Evolutionary conservation across 1,139 yeast genomes (phyloP).

Genomic region (Magnusiomyces fungicola): DNA sequence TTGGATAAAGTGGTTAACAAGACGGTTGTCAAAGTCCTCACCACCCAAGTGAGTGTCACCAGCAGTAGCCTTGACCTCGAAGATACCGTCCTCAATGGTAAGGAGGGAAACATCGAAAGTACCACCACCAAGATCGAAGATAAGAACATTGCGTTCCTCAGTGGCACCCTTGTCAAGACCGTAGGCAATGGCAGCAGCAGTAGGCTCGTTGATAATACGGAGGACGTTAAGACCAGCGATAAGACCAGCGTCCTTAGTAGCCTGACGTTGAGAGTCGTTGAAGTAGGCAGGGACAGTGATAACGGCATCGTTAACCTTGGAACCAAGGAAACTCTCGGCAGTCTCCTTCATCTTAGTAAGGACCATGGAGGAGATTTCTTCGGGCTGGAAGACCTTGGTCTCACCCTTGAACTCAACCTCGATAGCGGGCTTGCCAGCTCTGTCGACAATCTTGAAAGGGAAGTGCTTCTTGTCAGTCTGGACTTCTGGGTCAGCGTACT

Average conservation of each 20-base stretch:
- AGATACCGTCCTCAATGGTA: conserved; percentile 97
- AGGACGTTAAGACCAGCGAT: conserved; percentile 91
- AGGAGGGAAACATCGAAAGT: conserved; percentile 96
- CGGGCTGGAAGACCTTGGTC: conserved; percentile 87
- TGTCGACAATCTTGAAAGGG: conserved; percentile 90
- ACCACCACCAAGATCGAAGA: conserved; percentile 98
- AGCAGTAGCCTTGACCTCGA: conserved; percentile 98
- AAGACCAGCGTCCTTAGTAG: conserved; percentile 63
- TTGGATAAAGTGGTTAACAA: conserved; percentile 86
- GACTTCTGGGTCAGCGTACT: conserved; percentile 77
- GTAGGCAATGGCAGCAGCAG: conserved; percentile 96
- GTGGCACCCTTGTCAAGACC: conserved; percentile 91
- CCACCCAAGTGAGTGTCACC: conserved; percentile 99
- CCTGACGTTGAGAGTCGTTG: conserved; percentile 9
- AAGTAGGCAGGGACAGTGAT: conserved; percentile 79
- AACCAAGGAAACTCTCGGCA: conserved; percentile 86
- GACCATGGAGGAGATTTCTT: conserved; percentile 91
- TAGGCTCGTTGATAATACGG: conserved; percentile 93
- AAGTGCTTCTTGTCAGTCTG: conserved; percentile 90
- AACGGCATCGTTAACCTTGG: conserved; percentile 80
- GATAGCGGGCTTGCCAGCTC: conserved; percentile 78
- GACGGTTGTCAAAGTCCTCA: conserved; percentile 98
- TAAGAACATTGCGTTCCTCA: conserved; percentile 79
- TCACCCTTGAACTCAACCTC: conserved; percentile 93
- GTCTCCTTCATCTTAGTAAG: conserved; percentile 92